Base-by-base conservation (phyloP, 371 early-diverging fungal genomes). In the Phascolomyces articulosus region DNA sequence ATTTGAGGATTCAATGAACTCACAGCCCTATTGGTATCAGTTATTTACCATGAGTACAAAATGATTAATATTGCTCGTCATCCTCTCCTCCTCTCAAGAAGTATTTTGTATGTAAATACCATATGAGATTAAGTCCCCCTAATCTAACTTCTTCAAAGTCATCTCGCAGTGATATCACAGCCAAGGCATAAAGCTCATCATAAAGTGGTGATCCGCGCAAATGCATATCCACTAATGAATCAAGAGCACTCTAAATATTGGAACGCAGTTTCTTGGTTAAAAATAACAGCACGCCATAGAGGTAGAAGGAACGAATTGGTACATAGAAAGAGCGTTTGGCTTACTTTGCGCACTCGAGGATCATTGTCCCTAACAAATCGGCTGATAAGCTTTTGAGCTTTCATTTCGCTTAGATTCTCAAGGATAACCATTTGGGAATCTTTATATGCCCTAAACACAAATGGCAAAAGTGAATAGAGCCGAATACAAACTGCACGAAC, bases 141-240 rank as follows among this genome's bases (percentile, higher is more conserved):
- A 90, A 69, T 48, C 91, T 86, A 10, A 91, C 90, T 63, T 90
- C 86, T 68, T 90, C 89, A 62, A 81, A 83, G 55, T 90, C 91
- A 62, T 91, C 91, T 11, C 80, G 71, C 24, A 90, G 70, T 0
- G 87, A 82, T 6, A 74, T 69, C 15, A 88, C 89, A 3, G 84
- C 87, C 0, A 87, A 77, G 41, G 79, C 77, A 66, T 90, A 91
- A 61, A 88, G 73, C 0, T 76, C 61, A 10, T 79, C 61, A 40
- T 79, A 84, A 4, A 87, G 62, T 8, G 80, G 75, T 57, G 77
- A 82, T 4, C 85, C 86, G 26, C 82, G 62, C 13, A 80, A 34
- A 49, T 79, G 83, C 74, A 87, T 83, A 18, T 80, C 79, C 3
- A 85, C 74, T 15, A 87, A 60, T 0, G 86, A 73, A 63, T 82